Base-by-base conservation (phyloP, 768 basidiomycete genomes). In the Russula dissimulans region DNA sequence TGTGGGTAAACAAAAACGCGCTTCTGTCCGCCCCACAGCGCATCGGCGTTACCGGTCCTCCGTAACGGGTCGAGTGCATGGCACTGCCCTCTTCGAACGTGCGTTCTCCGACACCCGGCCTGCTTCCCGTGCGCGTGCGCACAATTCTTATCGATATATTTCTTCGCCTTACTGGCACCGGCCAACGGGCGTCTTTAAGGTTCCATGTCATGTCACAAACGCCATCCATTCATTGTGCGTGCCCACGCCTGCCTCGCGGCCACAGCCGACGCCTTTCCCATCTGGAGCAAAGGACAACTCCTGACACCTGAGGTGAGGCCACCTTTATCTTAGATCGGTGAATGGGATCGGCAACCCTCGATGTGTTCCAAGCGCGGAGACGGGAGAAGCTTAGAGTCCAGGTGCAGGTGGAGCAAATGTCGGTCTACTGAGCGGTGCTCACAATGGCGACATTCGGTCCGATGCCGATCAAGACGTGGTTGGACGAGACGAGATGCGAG, bases 141-240 rank as follows among this genome's bases (percentile, higher is more conserved):
- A 26, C 22, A 26, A 26, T 36, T 42, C 48, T 50, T 57, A 50
- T 58, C 57, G 42, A 44, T 51, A 32, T 14, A 34, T 26, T 29
- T 4, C 34, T 18, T 54, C 31, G 10, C 15, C 42, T 54, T 43
- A 31, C 41, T 12, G 36, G n/a, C n/a, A 10, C 32, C 26, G 3
- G 39, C 39, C n/a, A 11, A 9, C 14, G 6, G 31, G 43, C 43
- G 43, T 31, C 18, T 42, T 54, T 5, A 3, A 44, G 17, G 41
- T 58, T 50, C 57, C 57, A 22, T 58, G 49, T n/a, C 57, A 29
- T 29, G 49, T 38, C 49, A 29, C 46, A 56, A 39, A 39, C 41
- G 9, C 32, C 55, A 18, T n/a, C 46, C 3, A 4, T 47, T 31
- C n/a, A 15, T 29, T 49, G 48, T 31, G n/a, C 4, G 7, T 41